phyloP scores from a whole-genome alignment of 306 rosid genomes.

The Cucurbita moschata region DNA sequence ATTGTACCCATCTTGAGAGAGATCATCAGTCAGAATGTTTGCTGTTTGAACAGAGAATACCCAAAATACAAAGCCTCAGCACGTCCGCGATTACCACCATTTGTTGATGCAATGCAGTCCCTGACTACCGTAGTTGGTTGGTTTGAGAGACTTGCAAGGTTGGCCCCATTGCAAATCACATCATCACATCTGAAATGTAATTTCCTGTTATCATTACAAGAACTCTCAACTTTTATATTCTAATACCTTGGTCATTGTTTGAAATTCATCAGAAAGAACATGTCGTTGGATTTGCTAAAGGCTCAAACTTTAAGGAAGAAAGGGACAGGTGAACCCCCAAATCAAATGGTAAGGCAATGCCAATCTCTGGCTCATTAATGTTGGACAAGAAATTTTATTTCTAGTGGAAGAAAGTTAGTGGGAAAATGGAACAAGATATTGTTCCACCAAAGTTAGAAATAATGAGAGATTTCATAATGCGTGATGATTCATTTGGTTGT shows the following conservation, averaged over 20 bases:
- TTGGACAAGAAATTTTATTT: neutral
- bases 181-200: neutral
- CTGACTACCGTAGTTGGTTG: neutral
- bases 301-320: neutral
- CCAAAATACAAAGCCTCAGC: neutral
- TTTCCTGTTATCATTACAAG: neutral
- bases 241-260: neutral
- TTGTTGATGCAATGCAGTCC: neutral
- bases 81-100: neutral
- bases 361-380: neutral
- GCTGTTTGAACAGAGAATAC: neutral
- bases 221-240: neutral
- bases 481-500: constrained; percentile 4
- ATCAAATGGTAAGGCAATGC: neutral
- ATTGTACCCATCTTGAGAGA: neutral
- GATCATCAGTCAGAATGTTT: neutral
- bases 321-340: neutral
- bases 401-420: neutral
- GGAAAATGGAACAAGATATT: neutral
- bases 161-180: neutral
- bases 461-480: neutral
- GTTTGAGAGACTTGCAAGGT: too few relatives aligned
- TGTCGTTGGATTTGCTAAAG: neutral
- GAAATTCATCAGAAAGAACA: neutral
- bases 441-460: neutral